Percentiles rank a stretch among this genome's conserved stretches.
phyloP scores from a whole-genome alignment of 164 flowering plant species.

The Chloranthus sessilifolius region DNA sequence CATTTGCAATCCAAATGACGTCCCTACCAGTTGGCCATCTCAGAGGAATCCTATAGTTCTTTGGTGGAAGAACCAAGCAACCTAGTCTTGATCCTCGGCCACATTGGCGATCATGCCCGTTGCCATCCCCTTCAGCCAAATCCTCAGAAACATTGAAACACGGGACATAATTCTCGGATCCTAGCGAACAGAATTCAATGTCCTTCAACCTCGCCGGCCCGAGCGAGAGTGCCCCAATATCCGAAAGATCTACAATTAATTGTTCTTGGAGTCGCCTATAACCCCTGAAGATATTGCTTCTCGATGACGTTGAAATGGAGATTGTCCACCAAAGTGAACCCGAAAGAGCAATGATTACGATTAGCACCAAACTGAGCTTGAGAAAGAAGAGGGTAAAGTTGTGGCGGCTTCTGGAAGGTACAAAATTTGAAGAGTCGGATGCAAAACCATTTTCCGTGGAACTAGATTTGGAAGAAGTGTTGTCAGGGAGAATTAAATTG shows the following conservation, averaged over 20 bases:
- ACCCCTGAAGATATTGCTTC: constrained; percentile 47
- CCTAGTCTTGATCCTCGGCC: constrained; percentile 29
- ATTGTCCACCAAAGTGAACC: constrained; percentile 94
- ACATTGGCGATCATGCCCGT: constrained; percentile 57
- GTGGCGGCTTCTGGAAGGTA: constrained; percentile 47
- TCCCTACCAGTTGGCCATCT: constrained; percentile 97
- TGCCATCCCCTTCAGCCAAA: constrained; percentile 38
- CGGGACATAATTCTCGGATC: constrained; percentile 70
- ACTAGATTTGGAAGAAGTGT: constrained; percentile 40
- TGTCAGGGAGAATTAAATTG: constrained; percentile 34
- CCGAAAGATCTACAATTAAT: constrained; percentile 67
- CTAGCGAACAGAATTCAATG: constrained; percentile 59
- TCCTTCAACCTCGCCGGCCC: constrained; percentile 65
- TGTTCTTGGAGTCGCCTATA: constrained; percentile 82
- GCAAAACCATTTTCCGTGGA: constrained; percentile 49
- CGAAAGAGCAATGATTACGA: constrained; percentile 65
- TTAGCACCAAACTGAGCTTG: constrained; percentile 53
- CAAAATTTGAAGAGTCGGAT: constrained; percentile 43
- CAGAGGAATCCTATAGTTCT: constrained; percentile 77
- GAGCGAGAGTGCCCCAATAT: constrained; percentile 74
- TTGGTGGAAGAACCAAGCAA: constrained; percentile 77
- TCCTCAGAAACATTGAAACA: constrained; percentile 74
- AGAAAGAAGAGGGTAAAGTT: constrained; percentile 40
- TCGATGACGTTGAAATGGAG: constrained; percentile 55
- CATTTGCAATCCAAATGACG: constrained; percentile 88